Base-by-base conservation (phyloP, 2,329 filamentous ascomycete genomes). In the Exophiala alcalophila region DNA sequence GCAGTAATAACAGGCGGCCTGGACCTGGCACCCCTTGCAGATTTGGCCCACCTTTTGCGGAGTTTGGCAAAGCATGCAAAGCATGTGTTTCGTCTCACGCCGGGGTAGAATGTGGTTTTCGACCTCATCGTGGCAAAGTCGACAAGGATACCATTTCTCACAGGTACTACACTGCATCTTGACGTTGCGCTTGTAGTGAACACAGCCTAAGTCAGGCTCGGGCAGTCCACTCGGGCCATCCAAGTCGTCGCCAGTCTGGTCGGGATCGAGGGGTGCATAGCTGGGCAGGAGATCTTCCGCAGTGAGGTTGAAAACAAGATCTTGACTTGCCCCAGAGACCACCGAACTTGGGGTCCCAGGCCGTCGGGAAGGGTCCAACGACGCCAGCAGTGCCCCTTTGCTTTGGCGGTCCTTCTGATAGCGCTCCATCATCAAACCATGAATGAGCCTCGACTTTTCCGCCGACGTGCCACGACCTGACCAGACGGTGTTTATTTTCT, bases 81-180 rank as follows among this genome's bases (percentile, higher is more conserved):
- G 76, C 92, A 98, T 98, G 58, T 96, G 84, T 63, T 83, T 84
- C 5, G 91, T 98, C 56, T 86, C 84, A 56, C 81, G 83, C 37
- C 92, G 80, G 55, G 90, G 80, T 43, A 98, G 71, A 47, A 71
- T 73, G 62, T 95, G 88, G 55, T 87, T 81, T 58, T 96, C 87
- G 6, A 71, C 77, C 34, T 81, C 78, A 62, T 98, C 89, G 60
- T 98, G 92, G 60, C 92, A 98, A 60, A 97, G 84, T 12, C 92
- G 83, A 62, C 92, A 98, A 0, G 91, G 86, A 60, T 96, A 94
- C 92, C 92, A 98, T 58, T 78, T 83, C 56, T 83, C 79, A 67
- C 92, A 98, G 18, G 85, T 83, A 53, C 80, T 87, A 64, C 92
- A 98, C 67, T 98, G 90, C 23, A 97, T 71, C 65, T 97, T 97